Base-by-base conservation (phyloP, 208 protist genomes). In the Acanthamoeba sp. region DNA sequence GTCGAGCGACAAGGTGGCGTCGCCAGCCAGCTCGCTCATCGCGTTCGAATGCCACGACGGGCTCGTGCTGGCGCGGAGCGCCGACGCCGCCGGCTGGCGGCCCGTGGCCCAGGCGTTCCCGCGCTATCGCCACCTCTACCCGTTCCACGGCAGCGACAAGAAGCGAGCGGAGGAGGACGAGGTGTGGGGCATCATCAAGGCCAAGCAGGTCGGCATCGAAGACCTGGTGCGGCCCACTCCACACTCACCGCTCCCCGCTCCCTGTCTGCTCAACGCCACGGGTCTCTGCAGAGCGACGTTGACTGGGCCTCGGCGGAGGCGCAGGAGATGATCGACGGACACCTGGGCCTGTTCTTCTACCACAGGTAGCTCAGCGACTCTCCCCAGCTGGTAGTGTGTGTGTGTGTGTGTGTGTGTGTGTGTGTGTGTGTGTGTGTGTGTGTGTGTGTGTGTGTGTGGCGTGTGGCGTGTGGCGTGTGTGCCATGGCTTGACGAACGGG, bases 141-240 rank as follows among this genome's bases (percentile, higher is more conserved):
- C 85, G 57, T 91, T 91, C 85, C 16, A 18, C 85, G 48, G 18
- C 32, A 73, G 59, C 55, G 59, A 91, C 55, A 32, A 27, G 22
- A 91, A 91, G 85, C 7, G 85, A 40, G 1, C 48, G 57, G 57
- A 91, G 27, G 85, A 91, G 22, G 59, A 66, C 14, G 85, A 91
- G 18, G 85, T 91, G 55, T 91, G 85, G 85, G n/a, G 3, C 32
- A 76, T 91, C 57, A 73, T 73, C 42, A 91, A 73, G 57, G 38
- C 85, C 85, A 66, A 50, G 38, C 57, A 73, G 18, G 85, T 73
- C 34, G 85, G 85, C 55, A 66, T 91, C 16, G 59, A 91, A 34
- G 85, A 91, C 29, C 76, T 85, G 76, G 76, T 85, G 20, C 12
- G 14, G 29, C 4, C 36, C 38, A 48, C 38, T n/a, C n/a, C n/a